Percentiles rank a stretch among this genome's conserved stretches.
Evolutionary conservation across 352 stramenopile species (phyloP).

Genomic region (Pseudoperonospora humuli): DNA sequence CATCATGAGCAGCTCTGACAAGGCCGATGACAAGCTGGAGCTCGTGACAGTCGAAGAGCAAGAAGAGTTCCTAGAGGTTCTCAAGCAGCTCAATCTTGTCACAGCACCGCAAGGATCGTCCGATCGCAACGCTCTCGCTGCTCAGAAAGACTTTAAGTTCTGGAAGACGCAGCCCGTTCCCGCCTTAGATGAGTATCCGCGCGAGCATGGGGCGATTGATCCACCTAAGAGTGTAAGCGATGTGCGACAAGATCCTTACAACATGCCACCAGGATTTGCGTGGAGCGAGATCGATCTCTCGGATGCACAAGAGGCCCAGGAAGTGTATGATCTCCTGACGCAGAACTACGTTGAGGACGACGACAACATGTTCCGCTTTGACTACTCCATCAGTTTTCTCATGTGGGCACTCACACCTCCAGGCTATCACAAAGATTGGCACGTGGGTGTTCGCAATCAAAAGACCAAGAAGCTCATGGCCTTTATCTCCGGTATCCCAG

Average conservation of each 20-base stretch:
- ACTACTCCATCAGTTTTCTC: constrained; percentile 86
- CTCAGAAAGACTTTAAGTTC: constrained; percentile 84
- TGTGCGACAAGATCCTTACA: constrained; percentile 91
- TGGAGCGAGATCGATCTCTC: constrained; percentile 92
- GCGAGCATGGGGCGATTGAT: constrained; percentile 91
- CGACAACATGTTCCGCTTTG: constrained; percentile 96
- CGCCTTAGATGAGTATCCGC: constrained; percentile 49
- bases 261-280: constrained; percentile 94
- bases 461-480: constrained; percentile 94
- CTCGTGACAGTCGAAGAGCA: constrained; percentile 58
- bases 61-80: constrained; percentile 59
- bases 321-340: constrained; percentile 96
- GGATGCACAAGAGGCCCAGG: constrained; percentile 59
- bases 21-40: constrained; percentile 28
- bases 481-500: constrained; percentile 97
- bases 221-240: constrained; percentile 84
- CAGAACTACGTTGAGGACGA: constrained; percentile 99
- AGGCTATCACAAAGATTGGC: constrained; percentile 89
- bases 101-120: constrained; percentile 2
- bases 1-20: constrained; percentile 15
- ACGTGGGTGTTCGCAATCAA: constrained; percentile 91
- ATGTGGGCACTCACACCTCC: constrained; percentile 93
- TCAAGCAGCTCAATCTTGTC: constrained; percentile 60
- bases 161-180: constrained; percentile 91
- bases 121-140: constrained; percentile 12